Evolutionary conservation across 2,329 filamentous ascomycete species (phyloP), one percentile per base, ranked within the genome.

Genomic region (Dothistroma septosporum): DNA sequence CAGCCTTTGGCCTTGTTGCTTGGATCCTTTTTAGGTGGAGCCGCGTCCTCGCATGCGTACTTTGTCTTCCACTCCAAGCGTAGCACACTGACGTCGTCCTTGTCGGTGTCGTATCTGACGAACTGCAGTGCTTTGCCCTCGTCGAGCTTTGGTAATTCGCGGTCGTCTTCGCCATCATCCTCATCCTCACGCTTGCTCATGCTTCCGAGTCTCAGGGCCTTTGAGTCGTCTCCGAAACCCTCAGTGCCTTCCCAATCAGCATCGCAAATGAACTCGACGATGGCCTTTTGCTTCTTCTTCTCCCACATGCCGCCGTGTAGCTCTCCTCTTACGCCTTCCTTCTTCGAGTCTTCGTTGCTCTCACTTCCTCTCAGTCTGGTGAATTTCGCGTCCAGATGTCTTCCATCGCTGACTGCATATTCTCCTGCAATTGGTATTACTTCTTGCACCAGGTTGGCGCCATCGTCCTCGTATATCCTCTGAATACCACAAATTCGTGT

Each of bases 251-350:
- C 87, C 66, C 84, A 82, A 1, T 88, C 81, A 32, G 77, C 79
- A 71, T 96, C 88, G 76, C 94, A 99, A 21, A 92, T 74, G 68
- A 97, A 92, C 70, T 96, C 90, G 57, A 97, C 84, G 10, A 96
- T 83, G 3, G 92, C 90, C 70, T 85, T 87, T 74, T 95, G 89
- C 61, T 81, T 79, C 53, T 81, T 78, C 57, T 82, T 80, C n/a
- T 77, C 73, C 53, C 82, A 81, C 52, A 78, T 75, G 12, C 82
- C 83, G 8, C 86, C 88, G 53, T 84, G 79, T 54, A 96, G 74
- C 62, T 87, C 85, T 0, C 94, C 74, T 16, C 86, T 82, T 11
- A 96, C 70, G 1, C 93, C 92, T 67, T 94, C 86, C 63, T 85
- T 86, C 22, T 85, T 80, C 3, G 83, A 78, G 70, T 93, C 89